phyloP scores from a whole-genome alignment of 2,329 filamentous ascomycete species.

The Trichoderma koningii region DNA sequence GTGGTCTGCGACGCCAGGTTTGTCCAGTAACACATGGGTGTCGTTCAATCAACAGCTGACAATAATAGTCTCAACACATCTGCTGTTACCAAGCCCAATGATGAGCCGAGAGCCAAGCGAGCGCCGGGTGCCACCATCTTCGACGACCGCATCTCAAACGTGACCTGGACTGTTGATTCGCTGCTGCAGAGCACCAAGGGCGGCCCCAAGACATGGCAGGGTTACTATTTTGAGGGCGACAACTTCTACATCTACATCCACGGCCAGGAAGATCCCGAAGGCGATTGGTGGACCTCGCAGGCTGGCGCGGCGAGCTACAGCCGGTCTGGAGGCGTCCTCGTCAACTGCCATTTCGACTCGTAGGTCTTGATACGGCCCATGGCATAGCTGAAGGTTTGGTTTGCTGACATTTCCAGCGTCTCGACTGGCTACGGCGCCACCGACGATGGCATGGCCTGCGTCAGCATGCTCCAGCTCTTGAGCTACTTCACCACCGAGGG shows the following conservation, averaged over 20 bases:
- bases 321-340: slow-evolving; percentile 75
- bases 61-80: not conserved
- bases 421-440: slow-evolving; percentile 91
- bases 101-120: slow-evolving; percentile 8
- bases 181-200: slow-evolving; percentile 28
- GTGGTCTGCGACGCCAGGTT: slow-evolving; percentile 37
- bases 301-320: slow-evolving; percentile 48
- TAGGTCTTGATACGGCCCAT: slow-evolving; percentile 37
- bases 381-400: not conserved
- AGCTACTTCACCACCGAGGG: slow-evolving; percentile 77
- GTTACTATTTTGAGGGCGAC: slow-evolving; percentile 85
- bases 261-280: slow-evolving; percentile 71
- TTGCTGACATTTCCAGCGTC: slow-evolving; percentile 57
- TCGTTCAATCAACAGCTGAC: not conserved
- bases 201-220: slow-evolving; percentile 40
- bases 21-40: not conserved
- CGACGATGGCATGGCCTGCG: slow-evolving; percentile 87
- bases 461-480: slow-evolving; percentile 82
- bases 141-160: slow-evolving; percentile 76
- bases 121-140: slow-evolving; percentile 63
- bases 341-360: slow-evolving; percentile 92
- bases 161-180: slow-evolving; percentile 58
- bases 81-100: not conserved
- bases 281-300: slow-evolving; percentile 69
- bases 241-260: slow-evolving; percentile 93